Percentiles rank a stretch among this genome's conserved stretches.
These are phyloP conservation scores for Caryopteris hybrid DNA, from an alignment of 305 asterid species.

Conservation along the genomic window DNA sequence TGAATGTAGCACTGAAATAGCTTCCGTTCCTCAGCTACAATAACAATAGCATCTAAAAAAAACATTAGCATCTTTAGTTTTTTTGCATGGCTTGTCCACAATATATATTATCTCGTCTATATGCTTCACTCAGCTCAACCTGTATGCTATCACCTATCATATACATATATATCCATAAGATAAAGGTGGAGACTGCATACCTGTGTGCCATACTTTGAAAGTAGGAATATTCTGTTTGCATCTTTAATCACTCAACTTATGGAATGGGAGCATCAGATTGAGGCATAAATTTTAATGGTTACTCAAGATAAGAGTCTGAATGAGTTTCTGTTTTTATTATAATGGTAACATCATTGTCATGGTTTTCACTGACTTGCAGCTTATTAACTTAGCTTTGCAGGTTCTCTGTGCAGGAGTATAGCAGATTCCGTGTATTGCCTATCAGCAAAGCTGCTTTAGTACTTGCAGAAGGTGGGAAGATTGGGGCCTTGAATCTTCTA, in stretches of 20 bases:
- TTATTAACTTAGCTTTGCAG: conserved; percentile 80
- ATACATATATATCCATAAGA: background rate
- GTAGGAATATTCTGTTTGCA: conserved; percentile 12
- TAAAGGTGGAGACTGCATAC: background rate
- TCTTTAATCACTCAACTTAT: conserved; percentile 3
- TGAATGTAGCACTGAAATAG: conserved; percentile 4
- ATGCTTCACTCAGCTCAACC: conserved; percentile 10
- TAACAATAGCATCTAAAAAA: conserved; percentile 11
- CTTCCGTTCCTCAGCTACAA: conserved; percentile 4
- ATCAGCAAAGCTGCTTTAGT: conserved; percentile 63
- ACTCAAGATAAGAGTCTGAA: conserved; percentile 4
- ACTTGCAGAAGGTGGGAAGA: conserved; percentile 90
- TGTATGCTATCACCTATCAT: background rate
- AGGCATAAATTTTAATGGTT: background rate
- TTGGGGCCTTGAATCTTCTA: conserved; percentile 91
- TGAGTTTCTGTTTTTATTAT: conserved; percentile 12
- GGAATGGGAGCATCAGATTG: conserved; percentile 6
- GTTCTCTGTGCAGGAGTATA: conserved; percentile 86
- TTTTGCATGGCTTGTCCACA: conserved; percentile 3
- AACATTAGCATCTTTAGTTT: conserved; percentile 7
- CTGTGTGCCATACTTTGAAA: background rate
- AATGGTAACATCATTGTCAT: conserved; percentile 12
- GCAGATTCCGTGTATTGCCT: conserved; percentile 67
- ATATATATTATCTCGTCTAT: background rate
- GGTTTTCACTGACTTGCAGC: conserved; percentile 55